Evolutionary conservation across 2,329 filamentous ascomycete species (phyloP).

Genomic region (Calonectria ilicicola): DNA sequence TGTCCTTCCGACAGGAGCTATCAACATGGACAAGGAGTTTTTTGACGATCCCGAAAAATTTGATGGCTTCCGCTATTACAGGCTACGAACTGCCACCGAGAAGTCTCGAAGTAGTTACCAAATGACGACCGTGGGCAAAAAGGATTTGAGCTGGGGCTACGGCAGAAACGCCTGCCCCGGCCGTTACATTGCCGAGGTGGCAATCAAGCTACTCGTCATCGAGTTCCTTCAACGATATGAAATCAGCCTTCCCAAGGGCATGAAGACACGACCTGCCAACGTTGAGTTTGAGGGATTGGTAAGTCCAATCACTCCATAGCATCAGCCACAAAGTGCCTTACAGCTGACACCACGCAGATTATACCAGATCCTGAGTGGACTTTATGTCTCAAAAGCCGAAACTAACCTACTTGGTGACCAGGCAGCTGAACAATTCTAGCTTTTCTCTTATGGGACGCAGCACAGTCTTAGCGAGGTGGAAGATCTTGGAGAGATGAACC

Average conservation of each 20-base stretch:
- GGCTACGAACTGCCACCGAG: not conserved
- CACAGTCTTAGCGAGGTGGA: too few relatives aligned
- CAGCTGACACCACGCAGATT: not conserved
- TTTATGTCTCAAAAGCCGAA: not conserved
- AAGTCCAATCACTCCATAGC: not conserved
- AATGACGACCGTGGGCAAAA: constrained; percentile 17
- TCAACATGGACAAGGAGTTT: constrained; percentile 23
- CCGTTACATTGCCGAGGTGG: constrained; percentile 20
- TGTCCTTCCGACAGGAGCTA: constrained; percentile 12
- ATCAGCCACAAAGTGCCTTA: not conserved
- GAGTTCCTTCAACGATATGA: constrained; percentile 19
- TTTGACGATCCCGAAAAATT: constrained; percentile 16
- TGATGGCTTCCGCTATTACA: constrained; percentile 19
- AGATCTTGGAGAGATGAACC: too few relatives aligned
- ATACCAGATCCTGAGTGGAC: constrained; percentile 16
- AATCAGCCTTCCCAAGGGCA: not conserved
- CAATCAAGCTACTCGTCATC: constrained; percentile 16
- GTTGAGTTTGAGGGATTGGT: constrained; percentile 22
- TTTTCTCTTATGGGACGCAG: too few relatives aligned
- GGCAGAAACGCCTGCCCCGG: constrained; percentile 21
- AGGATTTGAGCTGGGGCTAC: constrained; percentile 20
- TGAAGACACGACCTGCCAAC: constrained; percentile 3
- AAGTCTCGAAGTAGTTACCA: constrained; percentile 6
- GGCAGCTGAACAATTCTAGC: too few relatives aligned
- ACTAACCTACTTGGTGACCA: not conserved